Base-by-base conservation (phyloP, 192 early-diverging fungal genomes). In the Pilobolus umbonatus region DNA sequence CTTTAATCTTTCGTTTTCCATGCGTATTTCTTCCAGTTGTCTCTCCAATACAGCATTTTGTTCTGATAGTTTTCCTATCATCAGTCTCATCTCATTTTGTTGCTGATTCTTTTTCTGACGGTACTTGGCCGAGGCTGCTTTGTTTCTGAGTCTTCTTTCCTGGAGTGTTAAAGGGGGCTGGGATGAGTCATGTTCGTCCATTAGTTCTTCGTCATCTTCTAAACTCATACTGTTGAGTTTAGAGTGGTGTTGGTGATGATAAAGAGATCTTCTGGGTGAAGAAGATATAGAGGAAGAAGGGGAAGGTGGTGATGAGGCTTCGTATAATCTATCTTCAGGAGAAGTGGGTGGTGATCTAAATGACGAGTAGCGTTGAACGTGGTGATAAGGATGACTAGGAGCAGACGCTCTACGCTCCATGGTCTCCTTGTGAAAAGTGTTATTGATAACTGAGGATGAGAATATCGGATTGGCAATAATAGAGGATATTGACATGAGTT, bases 81-180 rank as follows among this genome's bases (percentile, higher is more conserved):
- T 71, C 6, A 58, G 22, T 12, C 69, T 57, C 81, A 83, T 83
- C 61, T 83, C 81, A 22, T 70, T 65, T 34, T 78, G 78, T 47
- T 80, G 76, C 28, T 72, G 60, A 39, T 83, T 77, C 51, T 83
- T 83, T 57, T 83, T 83, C 55, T 75, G 74, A 17, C 81, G 60
- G 46, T 83, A 83, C 47, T 83, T 83, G 1, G 81, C 81, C 2
- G 79, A 80, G 9, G 81, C 81, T 2, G 79, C 71, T 42, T 83
- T 83, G 60, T 83, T 83, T 40, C 81, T 66, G 29, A 80, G 68
- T 4, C 81, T 70, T 15, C 79, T 44, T 39, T 83, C 81, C 14
- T 68, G 67, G 11, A 78, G 58, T 4, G 78, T 74, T 4, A 82
- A 48, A 3, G 77, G 71, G 4, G 67, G 55, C 24, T 28, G 35